Conservation (phyloP, 352 stramenopile species). For the Phytophthora meadii region DNA sequence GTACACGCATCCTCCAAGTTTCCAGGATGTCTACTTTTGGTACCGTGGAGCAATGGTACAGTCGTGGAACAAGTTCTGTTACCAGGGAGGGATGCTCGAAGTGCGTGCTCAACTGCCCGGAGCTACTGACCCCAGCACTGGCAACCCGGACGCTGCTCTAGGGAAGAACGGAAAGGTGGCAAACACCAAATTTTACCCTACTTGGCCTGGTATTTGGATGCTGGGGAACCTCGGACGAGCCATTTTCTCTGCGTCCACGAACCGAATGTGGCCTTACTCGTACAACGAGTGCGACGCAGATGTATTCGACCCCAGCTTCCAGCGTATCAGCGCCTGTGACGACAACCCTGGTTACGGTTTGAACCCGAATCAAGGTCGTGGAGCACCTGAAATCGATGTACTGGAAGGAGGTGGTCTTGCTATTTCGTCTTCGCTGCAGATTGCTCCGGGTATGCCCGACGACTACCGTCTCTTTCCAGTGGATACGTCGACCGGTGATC, state of each 20-base stretch:
- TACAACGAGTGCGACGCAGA: constrained; percentile 89
- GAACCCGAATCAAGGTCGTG: constrained; percentile 81
- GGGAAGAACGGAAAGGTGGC: constrained; percentile 39
- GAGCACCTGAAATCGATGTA: constrained; percentile 94
- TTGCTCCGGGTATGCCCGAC: constrained; percentile 71
- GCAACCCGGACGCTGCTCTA: constrained; percentile 46
- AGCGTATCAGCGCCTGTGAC: constrained; percentile 84
- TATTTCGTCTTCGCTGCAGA: constrained; percentile 92
- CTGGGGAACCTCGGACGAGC: constrained; percentile 93
- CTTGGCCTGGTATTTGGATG: constrained; percentile 95
- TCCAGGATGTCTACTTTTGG: constrained; percentile 50
- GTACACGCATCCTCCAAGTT: constrained; percentile 51
- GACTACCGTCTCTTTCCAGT: constrained; percentile 65
- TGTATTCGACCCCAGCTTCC: constrained; percentile 43
- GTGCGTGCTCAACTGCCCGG: constrained; percentile 89
- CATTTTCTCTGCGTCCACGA: constrained; percentile 91
- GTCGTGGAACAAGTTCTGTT: constrained; percentile 96
- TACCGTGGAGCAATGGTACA: constrained; percentile 92
- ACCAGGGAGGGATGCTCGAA: constrained; percentile 93
- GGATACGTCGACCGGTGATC: constrained; percentile 28
- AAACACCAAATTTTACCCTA: constrained; percentile 65
- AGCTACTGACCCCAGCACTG: constrained; percentile 47
- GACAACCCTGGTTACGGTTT: constrained; percentile 89
- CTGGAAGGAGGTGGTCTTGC: constrained; percentile 83
- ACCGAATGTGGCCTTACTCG: constrained; percentile 95